Evolutionary conservation across 1,284 basidiomycete genomes (phyloP), one percentile per base, ranked within the genome.

Genomic region (Neotropicomus parvogracilis): DNA sequence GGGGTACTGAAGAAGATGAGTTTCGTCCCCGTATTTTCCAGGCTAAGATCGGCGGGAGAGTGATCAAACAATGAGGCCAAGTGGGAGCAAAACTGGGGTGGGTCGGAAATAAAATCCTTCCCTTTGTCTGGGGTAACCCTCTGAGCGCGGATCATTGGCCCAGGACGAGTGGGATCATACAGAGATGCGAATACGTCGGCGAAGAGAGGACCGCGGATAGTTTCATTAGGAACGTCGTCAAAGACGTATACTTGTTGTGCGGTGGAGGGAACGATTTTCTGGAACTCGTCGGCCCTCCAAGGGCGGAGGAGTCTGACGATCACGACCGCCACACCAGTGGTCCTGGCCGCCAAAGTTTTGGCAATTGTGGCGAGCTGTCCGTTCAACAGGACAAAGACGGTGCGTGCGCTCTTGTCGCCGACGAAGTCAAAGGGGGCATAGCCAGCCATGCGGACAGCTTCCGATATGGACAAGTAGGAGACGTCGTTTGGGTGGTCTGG

Each of bases 291-390:
- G 57, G 83, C 78, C 57, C 81, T 71, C 90, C 90, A 88, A 27
- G 90, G 86, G 43, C 87, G 79, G 37, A 90, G 74, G 24, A 89
- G 81, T 54, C 88, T 82, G 43, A 92, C 85, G 38, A 80, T 66
- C 39, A 91, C 67, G 4, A 84, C 73, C 7, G 82, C 84, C 14
- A 89, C 60, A 9, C 81, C 79, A 14, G 70, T 56, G 4, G 68
- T 67, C 35, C 65, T 62, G 39, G 65, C 61, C 11, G 76, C 75
- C 26, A 82, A 59, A 1, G 77, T 70, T 56, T 80, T 78, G 29
- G 80, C 75, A 42, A 73, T 68, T 40, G 81, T 68, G 24, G 85
- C 80, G 35, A 91, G 68, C 11, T 86, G 80, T 2, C 88, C 81
- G 56, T 91, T 91, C 56, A 86, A 69, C 26, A 83, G 51, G 27